phyloP scores from a whole-genome alignment of 768 basidiomycete species.

The Boletus fagicola region DNA sequence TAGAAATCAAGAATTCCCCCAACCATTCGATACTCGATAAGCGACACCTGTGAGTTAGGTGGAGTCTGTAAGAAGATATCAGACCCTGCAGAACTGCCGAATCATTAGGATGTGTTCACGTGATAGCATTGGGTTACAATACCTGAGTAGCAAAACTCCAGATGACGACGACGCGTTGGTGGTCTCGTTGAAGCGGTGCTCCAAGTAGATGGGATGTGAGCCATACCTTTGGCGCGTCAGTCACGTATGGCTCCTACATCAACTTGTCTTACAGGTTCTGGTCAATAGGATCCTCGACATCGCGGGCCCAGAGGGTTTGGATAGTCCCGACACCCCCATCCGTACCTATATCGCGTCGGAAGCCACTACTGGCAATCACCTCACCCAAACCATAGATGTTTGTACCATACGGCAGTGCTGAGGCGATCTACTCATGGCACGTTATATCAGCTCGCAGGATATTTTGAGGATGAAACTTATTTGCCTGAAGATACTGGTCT shows the following conservation, averaged over 20 bases:
- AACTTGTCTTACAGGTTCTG: slow-evolving; percentile 55
- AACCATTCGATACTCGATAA: slow-evolving; percentile 70
- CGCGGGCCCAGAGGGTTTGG: slow-evolving; percentile 68
- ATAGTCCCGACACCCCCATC: slow-evolving; percentile 52
- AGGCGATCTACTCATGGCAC: slow-evolving; percentile 47
- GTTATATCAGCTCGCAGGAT: background rate
- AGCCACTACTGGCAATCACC: slow-evolving; percentile 64
- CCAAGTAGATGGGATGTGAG: slow-evolving; percentile 69
- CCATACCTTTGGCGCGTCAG: slow-evolving; percentile 50
- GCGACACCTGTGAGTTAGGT: slow-evolving; percentile 48
- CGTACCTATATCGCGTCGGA: slow-evolving; percentile 57
- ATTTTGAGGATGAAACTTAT: background rate
- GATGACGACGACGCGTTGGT: slow-evolving; percentile 58
- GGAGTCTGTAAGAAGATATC: slow-evolving; percentile 70
- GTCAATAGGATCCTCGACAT: slow-evolving; percentile 60
- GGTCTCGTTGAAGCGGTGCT: slow-evolving; percentile 61
- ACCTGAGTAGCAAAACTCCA: slow-evolving; percentile 76
- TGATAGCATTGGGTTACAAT: slow-evolving; percentile 3
- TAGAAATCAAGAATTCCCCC: slow-evolving; percentile 79
- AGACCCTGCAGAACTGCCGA: slow-evolving; percentile 57
- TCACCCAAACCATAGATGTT: slow-evolving; percentile 83
- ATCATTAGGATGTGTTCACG: slow-evolving; percentile 6
- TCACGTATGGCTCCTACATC: background rate
- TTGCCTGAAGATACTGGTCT: slow-evolving; percentile 73
- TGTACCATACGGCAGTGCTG: slow-evolving; percentile 59